Evolutionary conservation across 2,329 filamentous ascomycete genomes (phyloP).

Genomic region (Beauveria sp.): DNA sequence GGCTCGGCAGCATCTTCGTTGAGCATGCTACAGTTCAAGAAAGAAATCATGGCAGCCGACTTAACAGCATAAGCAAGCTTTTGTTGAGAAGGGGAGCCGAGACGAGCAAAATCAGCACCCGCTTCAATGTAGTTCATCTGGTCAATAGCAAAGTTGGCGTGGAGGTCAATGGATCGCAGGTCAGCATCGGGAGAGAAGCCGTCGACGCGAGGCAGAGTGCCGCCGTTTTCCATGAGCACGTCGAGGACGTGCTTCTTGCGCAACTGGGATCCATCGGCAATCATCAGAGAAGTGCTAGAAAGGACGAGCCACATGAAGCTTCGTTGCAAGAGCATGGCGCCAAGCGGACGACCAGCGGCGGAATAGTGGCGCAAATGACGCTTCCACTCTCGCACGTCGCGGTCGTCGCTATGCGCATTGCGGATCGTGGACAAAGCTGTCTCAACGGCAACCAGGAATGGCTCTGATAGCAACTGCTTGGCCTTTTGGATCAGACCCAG

Average conservation of each 20-base stretch:
- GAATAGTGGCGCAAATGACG: constrained; percentile 78
- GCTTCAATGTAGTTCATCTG: constrained; percentile 84
- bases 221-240: constrained; percentile 55
- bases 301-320: constrained; percentile 82
- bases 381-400: constrained; percentile 75
- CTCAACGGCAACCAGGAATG: constrained; percentile 79
- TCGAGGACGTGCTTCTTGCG: constrained; percentile 63
- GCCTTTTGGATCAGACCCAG: constrained; percentile 65
- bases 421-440: constrained; percentile 85
- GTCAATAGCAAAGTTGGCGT: constrained; percentile 67
- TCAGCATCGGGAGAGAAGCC: constrained; percentile 40
- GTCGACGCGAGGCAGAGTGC: constrained; percentile 21
- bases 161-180: constrained; percentile 48
- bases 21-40: constrained; percentile 75
- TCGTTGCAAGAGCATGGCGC: constrained; percentile 84
- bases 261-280: constrained; percentile 53
- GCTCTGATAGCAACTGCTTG: constrained; percentile 68
- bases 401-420: constrained; percentile 62
- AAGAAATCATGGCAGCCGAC: constrained; percentile 71
- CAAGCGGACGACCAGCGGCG: constrained; percentile 68
- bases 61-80: constrained; percentile 80
- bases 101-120: constrained; percentile 73
- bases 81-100: constrained; percentile 82
- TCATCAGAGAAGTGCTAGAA: constrained; percentile 66
- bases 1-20: constrained; percentile 75